A percentile compares a stretch with the other conserved stretches of the same genome.
These are phyloP conservation scores for Penicillium sclerotigenum DNA, from an alignment of 2,329 filamentous ascomycete genomes.

Conservation along the genomic window DNA sequence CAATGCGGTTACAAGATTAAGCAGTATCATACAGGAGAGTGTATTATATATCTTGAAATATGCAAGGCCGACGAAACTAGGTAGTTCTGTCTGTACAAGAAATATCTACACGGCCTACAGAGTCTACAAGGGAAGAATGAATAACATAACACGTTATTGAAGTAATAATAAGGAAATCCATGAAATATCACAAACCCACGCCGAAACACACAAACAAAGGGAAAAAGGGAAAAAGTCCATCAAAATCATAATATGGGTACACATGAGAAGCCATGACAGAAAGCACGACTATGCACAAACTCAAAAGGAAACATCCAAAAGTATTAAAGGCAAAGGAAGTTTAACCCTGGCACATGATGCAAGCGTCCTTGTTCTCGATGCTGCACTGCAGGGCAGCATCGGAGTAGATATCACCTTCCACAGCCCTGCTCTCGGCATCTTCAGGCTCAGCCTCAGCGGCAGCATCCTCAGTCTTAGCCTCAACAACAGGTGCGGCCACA, in stretches of 20 bases:
- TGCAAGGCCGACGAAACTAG: not conserved
- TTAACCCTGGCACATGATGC: slow-evolving; percentile 96
- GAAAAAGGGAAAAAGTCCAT: slow-evolving; percentile 24
- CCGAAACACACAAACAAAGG: slow-evolving; percentile 16
- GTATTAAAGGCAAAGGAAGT: not conserved
- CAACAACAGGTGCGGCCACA: slow-evolving; percentile 62
- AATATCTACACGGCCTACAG: not conserved
- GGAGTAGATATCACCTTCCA: slow-evolving; percentile 91
- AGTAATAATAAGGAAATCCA: slow-evolving; percentile 11
- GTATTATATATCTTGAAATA: not conserved
- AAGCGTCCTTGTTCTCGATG: slow-evolving; percentile 94
- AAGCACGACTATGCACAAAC: slow-evolving; percentile 7
- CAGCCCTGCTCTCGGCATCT: slow-evolving; percentile 73
- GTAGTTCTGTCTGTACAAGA: not conserved
- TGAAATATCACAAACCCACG: slow-evolving; percentile 11
- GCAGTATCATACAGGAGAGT: not conserved
- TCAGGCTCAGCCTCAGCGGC: slow-evolving; percentile 47
- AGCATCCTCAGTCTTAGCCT: slow-evolving; percentile 64
- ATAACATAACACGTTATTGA: not conserved
- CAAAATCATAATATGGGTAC: slow-evolving; percentile 36
- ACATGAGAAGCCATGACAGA: slow-evolving; percentile 3
- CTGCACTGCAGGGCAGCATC: slow-evolving; percentile 89
- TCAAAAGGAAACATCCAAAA: slow-evolving; percentile 19
- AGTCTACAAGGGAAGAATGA: not conserved
- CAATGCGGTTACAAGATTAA: not conserved